Evolutionary conservation across 2,329 filamentous ascomycete genomes (phyloP), one percentile per base, ranked within the genome.

Genomic region (Sporothrix humicola): DNA sequence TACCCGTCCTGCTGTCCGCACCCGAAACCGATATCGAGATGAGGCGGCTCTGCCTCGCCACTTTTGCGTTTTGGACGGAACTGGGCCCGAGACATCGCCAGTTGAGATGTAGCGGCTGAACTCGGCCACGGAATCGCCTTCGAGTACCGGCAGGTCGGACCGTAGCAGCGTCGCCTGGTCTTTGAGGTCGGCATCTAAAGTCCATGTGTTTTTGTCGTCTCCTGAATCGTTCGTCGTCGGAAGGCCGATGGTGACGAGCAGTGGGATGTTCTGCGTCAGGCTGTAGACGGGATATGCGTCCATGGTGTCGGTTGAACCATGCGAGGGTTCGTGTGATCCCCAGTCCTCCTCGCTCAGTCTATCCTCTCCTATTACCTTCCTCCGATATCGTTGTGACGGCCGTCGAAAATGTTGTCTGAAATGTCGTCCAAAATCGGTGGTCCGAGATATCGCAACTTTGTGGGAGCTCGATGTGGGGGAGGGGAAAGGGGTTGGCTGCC

Each of bases 191-290:
- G 83, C 83, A 76, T 87, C 82, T 69, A 84, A 77, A 71, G 82
- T 79, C 74, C 84, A 81, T 76, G 84, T 79, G 76, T 85, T 66
- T 7, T 63, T 71, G 54, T 69, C 66, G 1, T 37, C 71, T 26
- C 50, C 54, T 5, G 26, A 58, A 0, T 68, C 58, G 42, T n/a
- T 37, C 3, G 23, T 26, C 83, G 80, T 75, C 5, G 80, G 86
- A 48, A 98, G 87, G 13, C 95, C 96, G 52, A 94, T 94, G 48
- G 97, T 88, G 65, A 97, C 85, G 75, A 98, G 84, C 73, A 97
- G 87, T 50, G 95, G 95, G 78, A 97, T 87, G 83, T 96, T 97
- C 83, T 96, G 94, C 81, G 91, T 89, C 81, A 97, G 86, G 84
- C 95, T 97, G 82, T 91, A 92, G 74, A 84, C 81, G 72, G 93